Evolutionary conservation across 805 yeast genomes (phyloP), one percentile per base, ranked within the genome.

Genomic region (Sugiyamaella marilandica): DNA sequence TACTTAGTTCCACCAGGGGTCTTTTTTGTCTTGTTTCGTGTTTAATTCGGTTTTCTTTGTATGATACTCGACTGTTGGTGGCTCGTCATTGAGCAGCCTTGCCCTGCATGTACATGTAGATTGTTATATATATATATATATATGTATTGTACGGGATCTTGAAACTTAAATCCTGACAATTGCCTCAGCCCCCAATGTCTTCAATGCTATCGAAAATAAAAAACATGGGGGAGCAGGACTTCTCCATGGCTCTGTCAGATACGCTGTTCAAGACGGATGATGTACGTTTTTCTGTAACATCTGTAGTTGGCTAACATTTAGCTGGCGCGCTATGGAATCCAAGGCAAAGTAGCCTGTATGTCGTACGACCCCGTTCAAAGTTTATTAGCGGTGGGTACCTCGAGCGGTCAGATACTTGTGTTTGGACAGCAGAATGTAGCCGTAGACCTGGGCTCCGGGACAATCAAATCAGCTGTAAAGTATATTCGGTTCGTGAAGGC

Each of bases 361-460:
- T 95, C 94, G 0, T 87, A 77, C 68, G 98, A 94, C 65, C 95
- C 95, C 2, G 83, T 87, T 1, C 99, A 94, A 67, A 81, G 94
- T 50, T 74, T 94, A 26, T 68, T 90, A 61, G 97, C 97, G 0
- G 72, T 89, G 0, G 84, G 90, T 2, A 89, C 96, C 0, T 82
- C 77, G 35, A 64, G 70, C 7, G 87, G 90, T 39, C 81, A 81
- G 44, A 74, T 94, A 13, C 83, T 87, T 58, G 84, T 94, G 3
- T 84, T 82, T 64, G 99, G 98, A 1, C 92, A 86, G 62, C 82
- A 84, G 41, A 82, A 85, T 50, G 96, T 90, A 9, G 85, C 85
- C 56, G 85, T 81, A 11, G 79, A 79, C 9, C 75, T 90, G 29
- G 0, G 67, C 77, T 1, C 71, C 74, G 44, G 47, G n/a, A n/a